Conservation (phyloP, 768 basidiomycete species). For the Xerocomellus intermedius region DNA sequence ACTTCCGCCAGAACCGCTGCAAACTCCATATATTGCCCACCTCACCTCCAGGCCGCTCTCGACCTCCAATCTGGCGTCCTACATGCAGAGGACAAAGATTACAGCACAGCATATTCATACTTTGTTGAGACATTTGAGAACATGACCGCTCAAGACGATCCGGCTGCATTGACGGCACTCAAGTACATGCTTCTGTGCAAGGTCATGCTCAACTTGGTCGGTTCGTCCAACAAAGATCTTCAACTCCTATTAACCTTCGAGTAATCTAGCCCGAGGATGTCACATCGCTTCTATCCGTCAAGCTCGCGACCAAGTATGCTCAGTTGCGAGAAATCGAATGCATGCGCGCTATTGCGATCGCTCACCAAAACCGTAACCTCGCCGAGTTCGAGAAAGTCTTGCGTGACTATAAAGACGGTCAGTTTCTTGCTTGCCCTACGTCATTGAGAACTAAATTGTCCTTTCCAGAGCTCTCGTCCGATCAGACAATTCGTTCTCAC, state of each 20-base stretch:
- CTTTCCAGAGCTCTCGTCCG: conserved; percentile 81
- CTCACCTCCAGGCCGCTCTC: conserved; percentile 56
- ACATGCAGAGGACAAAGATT: conserved; percentile 97
- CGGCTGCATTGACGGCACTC: conserved; percentile 73
- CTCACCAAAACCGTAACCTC: conserved; percentile 89
- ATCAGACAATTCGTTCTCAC: conserved; percentile 94
- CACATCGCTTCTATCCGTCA: conserved; percentile 78
- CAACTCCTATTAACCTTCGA: background rate
- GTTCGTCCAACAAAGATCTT: conserved; percentile 25
- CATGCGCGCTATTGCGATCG: conserved; percentile 92
- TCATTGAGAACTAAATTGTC: background rate
- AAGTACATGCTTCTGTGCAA: conserved; percentile 99
- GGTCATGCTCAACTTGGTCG: conserved; percentile 92
- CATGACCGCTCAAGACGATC: conserved; percentile 73
- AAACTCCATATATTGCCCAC: conserved; percentile 92
- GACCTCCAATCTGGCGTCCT: conserved; percentile 78
- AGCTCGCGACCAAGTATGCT: conserved; percentile 85
- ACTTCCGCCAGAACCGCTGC: conserved; percentile 92
- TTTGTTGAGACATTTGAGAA: conserved; percentile 98
- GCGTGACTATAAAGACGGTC: conserved; percentile 81
- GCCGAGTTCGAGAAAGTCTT: conserved; percentile 87
- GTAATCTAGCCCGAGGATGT: conserved; percentile 84
- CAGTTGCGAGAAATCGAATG: conserved; percentile 88
- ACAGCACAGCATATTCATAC: conserved; percentile 95
- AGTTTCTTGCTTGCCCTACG: conserved; percentile 11